Evolutionary conservation across 2,329 filamentous ascomycete genomes (phyloP), one percentile per base, ranked within the genome.

Genomic region (Bipolaris gigantea): DNA sequence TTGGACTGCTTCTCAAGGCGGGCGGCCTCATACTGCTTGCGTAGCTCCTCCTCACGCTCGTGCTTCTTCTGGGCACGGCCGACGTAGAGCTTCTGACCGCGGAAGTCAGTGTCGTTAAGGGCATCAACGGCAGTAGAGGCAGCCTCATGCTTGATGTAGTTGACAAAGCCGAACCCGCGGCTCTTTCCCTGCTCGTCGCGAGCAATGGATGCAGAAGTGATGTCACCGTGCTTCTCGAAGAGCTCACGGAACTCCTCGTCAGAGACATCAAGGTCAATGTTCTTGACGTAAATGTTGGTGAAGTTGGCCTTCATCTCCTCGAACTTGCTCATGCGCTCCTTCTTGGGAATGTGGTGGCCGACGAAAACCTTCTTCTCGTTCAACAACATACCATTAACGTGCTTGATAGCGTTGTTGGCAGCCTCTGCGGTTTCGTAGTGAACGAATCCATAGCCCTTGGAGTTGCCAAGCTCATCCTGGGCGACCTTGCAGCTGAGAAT

Each of bases 261-360:
- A 55, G 86, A 89, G 61, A 88, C 90, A 44, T 97, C 93, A 33
- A 80, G 72, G 70, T 87, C 85, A 68, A 99, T 89, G 82, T 99
- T 99, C 88, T 99, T 99, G 82, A 99, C 90, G 81, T 99, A 99
- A 79, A 99, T 88, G 78, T 99, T 99, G 83, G 94, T 99, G 85
- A 95, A 99, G 85, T 99, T 99, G 78, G 94, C 94, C 88, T 99
- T 99, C 93, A 99, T 99, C 85, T 99, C 94, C 83, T 99, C 94
- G 70, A 97, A 97, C 83, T 99, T 99, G 90, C 91, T 96, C 85
- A 97, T 94, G 71, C 94, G 93, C 75, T 99, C 94, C 85, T 97
- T 97, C 89, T 97, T 97, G 77, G 94, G 92, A 72, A 99, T 97
- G 81, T 99, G 94, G 80, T 97, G 93, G 63, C 94, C 94, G 67